phyloP scores from a whole-genome alignment of 805 yeast genomes.

The Candida germanica region DNA sequence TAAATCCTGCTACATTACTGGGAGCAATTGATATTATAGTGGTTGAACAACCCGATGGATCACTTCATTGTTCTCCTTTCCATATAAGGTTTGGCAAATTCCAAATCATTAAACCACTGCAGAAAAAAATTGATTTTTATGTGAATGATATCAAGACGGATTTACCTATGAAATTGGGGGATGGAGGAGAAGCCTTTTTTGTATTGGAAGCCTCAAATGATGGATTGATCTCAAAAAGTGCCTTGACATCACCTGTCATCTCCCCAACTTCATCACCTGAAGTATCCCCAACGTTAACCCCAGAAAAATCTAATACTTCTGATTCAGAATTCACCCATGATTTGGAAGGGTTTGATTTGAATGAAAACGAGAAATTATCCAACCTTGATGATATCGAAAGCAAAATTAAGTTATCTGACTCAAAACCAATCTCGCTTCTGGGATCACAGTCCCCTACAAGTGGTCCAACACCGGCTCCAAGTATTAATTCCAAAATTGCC shows the following conservation, averaged over 20 bases:
- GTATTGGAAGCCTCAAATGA: slow-evolving; percentile 81
- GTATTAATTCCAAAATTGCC: slow-evolving; percentile 37
- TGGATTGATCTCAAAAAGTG: slow-evolving; percentile 65
- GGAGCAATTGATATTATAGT: slow-evolving; percentile 98
- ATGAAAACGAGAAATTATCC: slow-evolving; percentile 7
- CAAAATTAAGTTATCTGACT: slow-evolving; percentile 23
- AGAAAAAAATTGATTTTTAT: slow-evolving; percentile 85
- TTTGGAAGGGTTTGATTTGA: slow-evolving; percentile 37
- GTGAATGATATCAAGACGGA: slow-evolving; percentile 81
- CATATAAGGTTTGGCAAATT: slow-evolving; percentile 96
- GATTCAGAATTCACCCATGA: slow-evolving; percentile 18
- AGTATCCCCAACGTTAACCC: slow-evolving; percentile 29
- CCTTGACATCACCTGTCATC: slow-evolving; percentile 83
- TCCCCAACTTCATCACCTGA: slow-evolving; percentile 65
- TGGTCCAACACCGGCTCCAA: slow-evolving; percentile 20
- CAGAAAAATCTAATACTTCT: slow-evolving; percentile 13
- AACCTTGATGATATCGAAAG: slow-evolving; percentile 24
- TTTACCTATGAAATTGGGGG: slow-evolving; percentile 94
- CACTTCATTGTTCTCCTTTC: slow-evolving; percentile 88
- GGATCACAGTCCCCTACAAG: slow-evolving; percentile 11
- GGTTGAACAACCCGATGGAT: slow-evolving; percentile 81
- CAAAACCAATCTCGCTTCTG: slow-evolving; percentile 11
- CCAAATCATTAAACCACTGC: slow-evolving; percentile 88
- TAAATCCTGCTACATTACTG: slow-evolving; percentile 92
- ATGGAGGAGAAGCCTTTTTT: slow-evolving; percentile 96